These are phyloP conservation scores for Lodderomyces orthopsilosis DNA, from an alignment of 1,139 yeast genomes.

Conservation along the genomic window DNA sequence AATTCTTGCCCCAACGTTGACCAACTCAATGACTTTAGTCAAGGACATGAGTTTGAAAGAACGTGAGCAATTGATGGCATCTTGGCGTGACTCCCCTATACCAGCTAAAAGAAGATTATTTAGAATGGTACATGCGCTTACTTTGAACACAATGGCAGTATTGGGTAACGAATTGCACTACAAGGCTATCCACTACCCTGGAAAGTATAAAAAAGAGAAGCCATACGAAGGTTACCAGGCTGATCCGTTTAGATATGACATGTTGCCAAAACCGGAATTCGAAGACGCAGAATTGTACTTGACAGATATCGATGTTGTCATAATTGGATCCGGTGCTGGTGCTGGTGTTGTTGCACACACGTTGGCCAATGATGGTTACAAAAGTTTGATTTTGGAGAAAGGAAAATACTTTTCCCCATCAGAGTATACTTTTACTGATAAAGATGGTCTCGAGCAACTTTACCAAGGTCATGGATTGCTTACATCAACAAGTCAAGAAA, in stretches of 20 bases:
- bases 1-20: slow-evolving; percentile 35
- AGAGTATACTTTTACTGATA: slow-evolving; percentile 39
- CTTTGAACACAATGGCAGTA: slow-evolving; percentile 23
- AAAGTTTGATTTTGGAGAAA: slow-evolving; percentile 51
- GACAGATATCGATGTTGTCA: slow-evolving; percentile 43
- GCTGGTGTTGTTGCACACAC: slow-evolving; percentile 58
- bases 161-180: slow-evolving; percentile 34
- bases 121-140: slow-evolving; percentile 23
- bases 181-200: slow-evolving; percentile 36
- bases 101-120: slow-evolving; percentile 29
- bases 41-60: slow-evolving; percentile 37
- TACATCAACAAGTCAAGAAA: slow-evolving; percentile 33
- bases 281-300: slow-evolving; percentile 33
- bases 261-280: slow-evolving; percentile 31
- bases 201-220: slow-evolving; percentile 26
- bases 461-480: slow-evolving; percentile 44
- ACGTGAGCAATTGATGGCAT: slow-evolving; percentile 25
- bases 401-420: slow-evolving; percentile 44
- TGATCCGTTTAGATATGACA: slow-evolving; percentile 29
- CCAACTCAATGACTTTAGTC: slow-evolving; percentile 32
- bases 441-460: slow-evolving; percentile 33
- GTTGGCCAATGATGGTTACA: slow-evolving; percentile 43
- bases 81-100: slow-evolving; percentile 42
- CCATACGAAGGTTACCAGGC: slow-evolving; percentile 27
- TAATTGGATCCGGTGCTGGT: slow-evolving; percentile 59